Percentiles rank a stretch among this genome's conserved stretches.
Evolutionary conservation across 495 filamentous ascomycete species (phyloP).

Genomic region (Neurospora sp.): DNA sequence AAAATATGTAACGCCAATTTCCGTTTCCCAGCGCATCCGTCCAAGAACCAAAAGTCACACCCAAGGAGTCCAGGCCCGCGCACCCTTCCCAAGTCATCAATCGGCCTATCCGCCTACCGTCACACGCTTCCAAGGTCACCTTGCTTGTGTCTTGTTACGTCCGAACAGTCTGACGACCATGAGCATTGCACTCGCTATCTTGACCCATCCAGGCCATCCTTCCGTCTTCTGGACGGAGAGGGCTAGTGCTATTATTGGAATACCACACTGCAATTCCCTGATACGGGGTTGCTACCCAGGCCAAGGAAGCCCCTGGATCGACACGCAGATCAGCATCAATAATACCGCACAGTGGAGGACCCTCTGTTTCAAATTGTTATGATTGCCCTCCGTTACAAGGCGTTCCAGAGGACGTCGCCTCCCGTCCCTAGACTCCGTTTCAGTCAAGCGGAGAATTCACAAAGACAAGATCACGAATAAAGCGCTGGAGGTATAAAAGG

Average conservation of each 20-base stretch:
- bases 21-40: neutral
- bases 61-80: neutral
- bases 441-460: neutral
- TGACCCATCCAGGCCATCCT: neutral
- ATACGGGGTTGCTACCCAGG: neutral
- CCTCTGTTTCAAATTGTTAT: neutral
- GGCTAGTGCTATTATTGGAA: neutral
- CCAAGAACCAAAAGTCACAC: neutral
- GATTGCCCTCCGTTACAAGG: neutral
- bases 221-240: neutral
- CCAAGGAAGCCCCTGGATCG: neutral
- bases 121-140: neutral
- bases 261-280: neutral
- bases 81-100: neutral
- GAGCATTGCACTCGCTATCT: neutral
- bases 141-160: neutral
- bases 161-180: neutral
- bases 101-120: neutral
- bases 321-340: neutral
- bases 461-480: neutral
- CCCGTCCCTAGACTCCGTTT: neutral
- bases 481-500: neutral
- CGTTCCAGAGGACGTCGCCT: neutral
- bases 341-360: neutral
- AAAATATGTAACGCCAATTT: neutral